Evolutionary conservation across 1,139 yeast genomes (phyloP), one percentile per base, ranked within the genome.

Genomic region (Fermentozyma sake): DNA sequence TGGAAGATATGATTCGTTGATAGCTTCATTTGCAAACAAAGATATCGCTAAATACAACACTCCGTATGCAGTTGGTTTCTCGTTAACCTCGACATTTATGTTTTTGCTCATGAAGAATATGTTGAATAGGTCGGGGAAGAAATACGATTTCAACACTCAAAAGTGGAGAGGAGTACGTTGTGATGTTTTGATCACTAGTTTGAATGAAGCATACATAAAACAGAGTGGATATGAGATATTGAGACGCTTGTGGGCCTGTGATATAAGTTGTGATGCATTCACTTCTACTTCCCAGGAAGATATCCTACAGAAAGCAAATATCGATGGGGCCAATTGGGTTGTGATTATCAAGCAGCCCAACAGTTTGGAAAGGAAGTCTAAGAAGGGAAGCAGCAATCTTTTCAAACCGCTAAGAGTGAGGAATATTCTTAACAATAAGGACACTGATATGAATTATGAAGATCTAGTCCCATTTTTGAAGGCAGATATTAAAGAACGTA

Each of bases 1-100:
- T 24, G 98, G 98, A 2, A 62, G 98, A 28, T 91, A 86, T 46
- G 97, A 91, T 46, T 59, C 66, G 13, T 62, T 89, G 38, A 72
- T 87, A 12, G 61, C 73, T 3, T 69, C 78, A 11, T 69, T 85
- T 35, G 72, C 86, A 0, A 73, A 52, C 24, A 51, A 50, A 12
- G 57, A 54, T 19, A 42, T 61, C 9, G 42, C 51, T 1, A 53
- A 52, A 20, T 33, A 44, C 5, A 45, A 41, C 5, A 57, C 61
- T 3, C 62, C 63, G 1, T 72, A 72, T 41, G 94, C 86, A 0
- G 96, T 87, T 18, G 97, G 97, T 1, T 82, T 91, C 46, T 79
- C 85, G 37, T 55, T 91, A 31, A 53, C 68, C 1, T 47, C 67
- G 2, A 58, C 67, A 0, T 56, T 56, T 23, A 33, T 73, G 34